Evolutionary conservation across 257 asterid species (phyloP), one percentile per base, ranked within the genome.

Genomic region (Dorcoceras hygrometricum): DNA sequence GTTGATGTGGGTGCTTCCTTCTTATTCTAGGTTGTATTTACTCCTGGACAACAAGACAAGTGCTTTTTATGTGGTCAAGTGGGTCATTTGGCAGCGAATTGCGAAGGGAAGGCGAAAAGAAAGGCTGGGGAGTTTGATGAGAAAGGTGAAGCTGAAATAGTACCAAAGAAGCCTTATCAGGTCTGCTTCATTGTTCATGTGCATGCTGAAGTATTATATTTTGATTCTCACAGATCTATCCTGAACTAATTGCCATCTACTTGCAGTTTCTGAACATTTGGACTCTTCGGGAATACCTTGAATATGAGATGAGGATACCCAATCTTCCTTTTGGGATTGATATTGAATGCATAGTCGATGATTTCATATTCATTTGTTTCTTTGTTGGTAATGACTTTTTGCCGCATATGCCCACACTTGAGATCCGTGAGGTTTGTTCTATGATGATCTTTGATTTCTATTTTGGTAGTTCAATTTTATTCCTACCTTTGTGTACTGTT

Each of bases 371-470:
- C 81, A 82, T 94, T 64, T 94, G 99, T 78, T 93, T 93, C 87
- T 93, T 93, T 66, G 97, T 93, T 25, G 99, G 99, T 75, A 93
- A 93, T 71, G 99, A 93, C 76, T 93, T 93, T 72, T 79, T 93
- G 85, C 99, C 99, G 4, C 99, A 93, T 76, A 93, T 93, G 99
- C 99, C 99, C 46, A 93, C 99, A 25, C 95, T 93, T 51, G 99
- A 93, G 93, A 94, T 90, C 56, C 97, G 97, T 28, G 99, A 94
- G 97, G 99, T 90, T 34, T 75, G 91, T 77, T 67, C 26, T 54
- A 12, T 20, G 68, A 50, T 65, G 39, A 10, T 73, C 29, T 10
- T 22, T 39, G 46, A 70, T 25, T 19, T 26, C 67, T 16, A 66
- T 73, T 73, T 72, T 69, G 34, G 29, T 27, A 16, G 25, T 53